These are phyloP conservation scores for Russula sp. DNA, from an alignment of 768 basidiomycete genomes.

Conservation along the genomic window DNA sequence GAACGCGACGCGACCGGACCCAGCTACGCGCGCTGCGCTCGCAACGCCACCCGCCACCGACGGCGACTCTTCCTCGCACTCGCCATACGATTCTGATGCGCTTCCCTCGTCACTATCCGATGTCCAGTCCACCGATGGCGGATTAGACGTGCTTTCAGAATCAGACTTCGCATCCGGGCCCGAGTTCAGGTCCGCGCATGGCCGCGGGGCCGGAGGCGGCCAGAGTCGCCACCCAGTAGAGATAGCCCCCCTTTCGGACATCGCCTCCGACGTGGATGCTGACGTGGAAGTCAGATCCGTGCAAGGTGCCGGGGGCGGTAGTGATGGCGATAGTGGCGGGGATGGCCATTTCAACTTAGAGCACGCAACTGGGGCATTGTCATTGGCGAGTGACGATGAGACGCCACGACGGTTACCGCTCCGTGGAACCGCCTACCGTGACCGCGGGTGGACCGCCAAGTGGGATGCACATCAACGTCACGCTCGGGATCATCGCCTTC, in stretches of 20 bases:
- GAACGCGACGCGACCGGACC: slow-evolving; percentile 62
- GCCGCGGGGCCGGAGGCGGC: background rate
- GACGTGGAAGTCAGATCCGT: slow-evolving; percentile 31
- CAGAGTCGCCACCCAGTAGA: background rate
- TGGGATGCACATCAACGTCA: slow-evolving; percentile 30
- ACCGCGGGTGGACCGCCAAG: slow-evolving; percentile 36
- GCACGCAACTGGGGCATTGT: slow-evolving; percentile 34
- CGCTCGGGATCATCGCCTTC: slow-evolving; percentile 53
- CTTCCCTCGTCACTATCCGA: slow-evolving; percentile 37
- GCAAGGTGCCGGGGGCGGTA: background rate
- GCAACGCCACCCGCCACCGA: slow-evolving; percentile 77
- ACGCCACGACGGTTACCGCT: slow-evolving; percentile 32
- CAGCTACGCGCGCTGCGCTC: slow-evolving; percentile 41
- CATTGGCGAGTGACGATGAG: slow-evolving; percentile 36
- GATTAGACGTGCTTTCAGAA: slow-evolving; percentile 32
- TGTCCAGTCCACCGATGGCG: slow-evolving; percentile 29
- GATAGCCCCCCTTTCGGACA: slow-evolving; percentile 29
- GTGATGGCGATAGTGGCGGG: background rate
- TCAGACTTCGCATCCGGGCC: slow-evolving; percentile 24
- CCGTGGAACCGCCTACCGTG: slow-evolving; percentile 34
- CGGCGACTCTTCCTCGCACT: slow-evolving; percentile 52
- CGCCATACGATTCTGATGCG: slow-evolving; percentile 49
- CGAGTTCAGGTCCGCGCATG: background rate
- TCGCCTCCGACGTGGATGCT: slow-evolving; percentile 37
- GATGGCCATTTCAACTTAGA: slow-evolving; percentile 20